These are phyloP conservation scores for Fusarium transvaalense DNA, from an alignment of 2,329 filamentous ascomycete species.

Conservation along the genomic window DNA sequence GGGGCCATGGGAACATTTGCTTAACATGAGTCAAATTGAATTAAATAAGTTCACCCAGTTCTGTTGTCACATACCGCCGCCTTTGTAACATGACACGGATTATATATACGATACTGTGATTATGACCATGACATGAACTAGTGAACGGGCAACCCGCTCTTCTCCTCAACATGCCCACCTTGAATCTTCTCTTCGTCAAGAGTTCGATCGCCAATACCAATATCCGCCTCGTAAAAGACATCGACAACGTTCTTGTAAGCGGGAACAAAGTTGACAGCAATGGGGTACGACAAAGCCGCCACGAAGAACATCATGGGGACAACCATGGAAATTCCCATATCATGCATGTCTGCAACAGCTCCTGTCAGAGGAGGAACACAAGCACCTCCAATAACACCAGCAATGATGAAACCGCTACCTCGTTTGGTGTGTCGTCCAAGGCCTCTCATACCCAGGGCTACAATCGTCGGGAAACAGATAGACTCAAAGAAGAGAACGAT, in stretches of 20 bases:
- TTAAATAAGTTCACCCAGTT: too few species aligned
- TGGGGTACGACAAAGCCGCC: conserved; percentile 66
- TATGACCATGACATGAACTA: not conserved
- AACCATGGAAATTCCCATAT: conserved; percentile 73
- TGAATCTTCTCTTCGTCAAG: conserved; percentile 50
- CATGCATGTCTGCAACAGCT: conserved; percentile 71
- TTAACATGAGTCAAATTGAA: too few species aligned
- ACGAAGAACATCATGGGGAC: conserved; percentile 73
- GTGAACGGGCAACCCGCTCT: conserved; percentile 16
- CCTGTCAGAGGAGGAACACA: conserved; percentile 79
- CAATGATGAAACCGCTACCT: conserved; percentile 77
- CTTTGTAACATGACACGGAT: not conserved
- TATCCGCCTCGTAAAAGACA: conserved; percentile 61
- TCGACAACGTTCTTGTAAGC: conserved; percentile 74
- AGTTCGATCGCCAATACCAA: conserved; percentile 54
- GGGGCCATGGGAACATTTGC: too few species aligned
- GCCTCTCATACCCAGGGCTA: conserved; percentile 80
- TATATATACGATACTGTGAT: not conserved
- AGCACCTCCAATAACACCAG: conserved; percentile 78
- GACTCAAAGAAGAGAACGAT: conserved; percentile 82
- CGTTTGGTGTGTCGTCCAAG: conserved; percentile 82
- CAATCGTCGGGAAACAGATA: conserved; percentile 84
- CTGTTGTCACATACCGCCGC: too few species aligned
- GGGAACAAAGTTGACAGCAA: conserved; percentile 75
- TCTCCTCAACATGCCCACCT: conserved; percentile 23